Conservation (phyloP, 768 basidiomycete species). For the Pleurotus eryngii region DNA sequence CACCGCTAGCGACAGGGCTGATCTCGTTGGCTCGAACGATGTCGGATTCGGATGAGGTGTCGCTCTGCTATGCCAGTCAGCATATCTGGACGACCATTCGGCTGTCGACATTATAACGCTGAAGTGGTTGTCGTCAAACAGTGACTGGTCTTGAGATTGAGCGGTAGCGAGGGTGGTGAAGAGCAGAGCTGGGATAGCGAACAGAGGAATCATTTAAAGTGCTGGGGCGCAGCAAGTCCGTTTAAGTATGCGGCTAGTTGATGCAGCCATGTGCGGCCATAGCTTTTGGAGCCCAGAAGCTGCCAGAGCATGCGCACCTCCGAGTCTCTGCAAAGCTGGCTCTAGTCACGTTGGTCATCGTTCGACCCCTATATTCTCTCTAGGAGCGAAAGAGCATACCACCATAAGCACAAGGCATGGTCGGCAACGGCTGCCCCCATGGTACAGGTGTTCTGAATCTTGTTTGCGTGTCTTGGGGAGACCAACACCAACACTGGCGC, state of each 20-base stretch:
- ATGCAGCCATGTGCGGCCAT: background rate
- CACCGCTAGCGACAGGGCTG: constrained; percentile 25
- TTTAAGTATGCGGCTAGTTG: background rate
- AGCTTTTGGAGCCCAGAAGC: background rate
- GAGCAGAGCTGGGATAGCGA: background rate
- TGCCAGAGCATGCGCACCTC: background rate
- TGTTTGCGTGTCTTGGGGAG: no score
- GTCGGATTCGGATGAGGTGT: constrained; percentile 20
- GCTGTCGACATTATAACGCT: background rate
- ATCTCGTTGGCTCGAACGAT: constrained; percentile 22
- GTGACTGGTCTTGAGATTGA: background rate
- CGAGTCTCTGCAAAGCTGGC: no score
- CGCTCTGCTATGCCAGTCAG: constrained; percentile 27
- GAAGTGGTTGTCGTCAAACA: background rate
- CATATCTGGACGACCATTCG: constrained; percentile 20
- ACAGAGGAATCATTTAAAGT: background rate
- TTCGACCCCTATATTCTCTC: no score
- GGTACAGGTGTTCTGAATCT: no score
- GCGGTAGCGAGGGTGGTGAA: background rate
- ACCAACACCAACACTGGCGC: no score
- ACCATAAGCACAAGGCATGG: no score
- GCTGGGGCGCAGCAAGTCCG: background rate
- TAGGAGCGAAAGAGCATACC: no score
- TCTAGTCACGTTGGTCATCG: no score
- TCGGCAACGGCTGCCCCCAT: no score